Conservation (phyloP, 2,329 filamentous ascomycete genomes). For the Dactylellina parvicollis region DNA sequence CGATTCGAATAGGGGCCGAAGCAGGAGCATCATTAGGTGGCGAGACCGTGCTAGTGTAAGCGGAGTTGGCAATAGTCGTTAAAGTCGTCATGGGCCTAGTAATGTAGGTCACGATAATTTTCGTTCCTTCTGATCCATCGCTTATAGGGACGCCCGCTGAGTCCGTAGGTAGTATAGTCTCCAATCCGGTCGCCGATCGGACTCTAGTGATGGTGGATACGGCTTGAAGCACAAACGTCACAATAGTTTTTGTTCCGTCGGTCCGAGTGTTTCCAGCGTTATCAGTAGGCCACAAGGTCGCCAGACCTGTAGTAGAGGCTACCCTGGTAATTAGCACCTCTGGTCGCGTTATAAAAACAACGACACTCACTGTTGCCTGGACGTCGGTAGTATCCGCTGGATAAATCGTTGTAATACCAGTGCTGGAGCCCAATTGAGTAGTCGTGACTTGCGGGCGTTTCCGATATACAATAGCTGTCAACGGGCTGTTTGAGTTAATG, state of each 20-base stretch:
- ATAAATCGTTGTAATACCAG: neutral
- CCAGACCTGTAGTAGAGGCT: neutral
- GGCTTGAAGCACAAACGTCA: neutral
- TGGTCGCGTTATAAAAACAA: neutral
- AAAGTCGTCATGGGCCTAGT: neutral
- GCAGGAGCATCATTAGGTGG: neutral
- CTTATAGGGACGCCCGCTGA: too few relatives aligned
- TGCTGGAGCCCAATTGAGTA: neutral
- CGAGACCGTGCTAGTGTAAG: neutral
- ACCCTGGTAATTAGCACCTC: neutral
- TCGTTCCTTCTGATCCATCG: too few relatives aligned
- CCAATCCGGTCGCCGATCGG: neutral
- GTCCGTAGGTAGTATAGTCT: too few relatives aligned
- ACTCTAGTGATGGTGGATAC: neutral
- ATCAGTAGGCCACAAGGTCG: constrained; percentile 1
- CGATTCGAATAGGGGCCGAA: neutral
- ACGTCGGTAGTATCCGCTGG: neutral
- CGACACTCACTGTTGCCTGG: neutral
- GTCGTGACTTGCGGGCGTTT: neutral
- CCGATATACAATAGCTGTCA: neutral
- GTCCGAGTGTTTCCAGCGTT: neutral
- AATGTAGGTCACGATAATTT: neutral
- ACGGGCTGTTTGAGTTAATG: neutral
- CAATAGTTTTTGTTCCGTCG: neutral
- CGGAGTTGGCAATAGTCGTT: neutral